phyloP scores from a whole-genome alignment of 2,329 filamentous ascomycete species.

The Epichloe festucae region DNA sequence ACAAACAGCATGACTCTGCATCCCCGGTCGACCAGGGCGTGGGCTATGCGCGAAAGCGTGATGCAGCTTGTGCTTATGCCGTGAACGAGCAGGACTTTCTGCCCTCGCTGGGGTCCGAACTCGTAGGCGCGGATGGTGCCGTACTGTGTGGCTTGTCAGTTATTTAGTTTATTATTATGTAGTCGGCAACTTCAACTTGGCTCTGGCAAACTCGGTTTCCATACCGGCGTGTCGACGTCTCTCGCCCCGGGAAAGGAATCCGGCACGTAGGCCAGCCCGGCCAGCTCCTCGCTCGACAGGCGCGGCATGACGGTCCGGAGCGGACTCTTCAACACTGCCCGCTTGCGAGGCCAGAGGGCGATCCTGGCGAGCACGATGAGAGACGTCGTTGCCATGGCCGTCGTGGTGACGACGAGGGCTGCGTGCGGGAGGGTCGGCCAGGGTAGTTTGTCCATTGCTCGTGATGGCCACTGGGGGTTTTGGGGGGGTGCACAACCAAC shows the following conservation, averaged over 20 bases:
- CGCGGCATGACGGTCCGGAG: slow-evolving; percentile 26
- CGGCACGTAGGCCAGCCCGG: slow-evolving; percentile 43
- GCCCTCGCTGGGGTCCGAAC: slow-evolving; percentile 61
- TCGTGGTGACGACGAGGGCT: slow-evolving; percentile 24
- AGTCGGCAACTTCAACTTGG: too few species aligned
- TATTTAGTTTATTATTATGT: not conserved
- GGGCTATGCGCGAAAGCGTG: slow-evolving; percentile 53
- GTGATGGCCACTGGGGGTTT: too few species aligned
- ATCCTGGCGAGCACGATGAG: slow-evolving; percentile 22
- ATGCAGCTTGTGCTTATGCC: slow-evolving; percentile 76
- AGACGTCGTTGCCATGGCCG: slow-evolving; percentile 28
- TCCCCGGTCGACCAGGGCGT: slow-evolving; percentile 51
- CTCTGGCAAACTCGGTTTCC: slow-evolving; percentile 11
- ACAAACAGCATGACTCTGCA: slow-evolving; percentile 73
- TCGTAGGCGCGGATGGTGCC: slow-evolving; percentile 70
- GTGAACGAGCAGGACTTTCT: slow-evolving; percentile 66
- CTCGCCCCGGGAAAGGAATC: slow-evolving; percentile 59
- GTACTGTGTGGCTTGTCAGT: slow-evolving; percentile 33
- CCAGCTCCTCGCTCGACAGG: slow-evolving; percentile 23
- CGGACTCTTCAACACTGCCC: slow-evolving; percentile 30
- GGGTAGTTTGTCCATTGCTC: not conserved
- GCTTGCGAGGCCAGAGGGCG: slow-evolving; percentile 27
- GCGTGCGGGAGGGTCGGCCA: slow-evolving; percentile 6
- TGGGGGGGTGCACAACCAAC: not conserved
- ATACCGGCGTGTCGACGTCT: slow-evolving; percentile 55